Percentiles rank a stretch among this genome's conserved stretches.
Conservation (phyloP, 2,329 filamentous ascomycete species). For the Ceratocystis ficicola region DNA sequence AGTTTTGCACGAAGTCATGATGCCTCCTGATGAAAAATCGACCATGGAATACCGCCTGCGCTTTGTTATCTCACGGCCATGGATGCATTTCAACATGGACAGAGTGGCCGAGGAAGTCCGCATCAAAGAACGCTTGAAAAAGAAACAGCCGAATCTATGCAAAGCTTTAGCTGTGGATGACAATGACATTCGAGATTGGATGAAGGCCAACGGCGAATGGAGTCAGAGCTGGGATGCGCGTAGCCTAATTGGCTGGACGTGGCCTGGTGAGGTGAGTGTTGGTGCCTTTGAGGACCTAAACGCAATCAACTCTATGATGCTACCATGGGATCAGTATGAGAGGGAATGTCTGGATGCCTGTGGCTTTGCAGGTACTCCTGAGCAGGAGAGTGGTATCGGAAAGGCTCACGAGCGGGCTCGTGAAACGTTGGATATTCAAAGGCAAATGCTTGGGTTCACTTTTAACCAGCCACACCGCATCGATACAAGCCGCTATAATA, state of each 20-base stretch:
- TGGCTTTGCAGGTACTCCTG: background rate
- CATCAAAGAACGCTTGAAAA: background rate
- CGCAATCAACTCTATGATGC: background rate
- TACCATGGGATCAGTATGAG: slow-evolving; percentile 15
- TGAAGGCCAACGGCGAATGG: slow-evolving; percentile 15
- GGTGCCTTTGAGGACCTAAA: background rate
- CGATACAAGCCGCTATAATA: no score
- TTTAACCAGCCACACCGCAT: slow-evolving; percentile 1
- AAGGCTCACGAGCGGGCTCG: background rate
- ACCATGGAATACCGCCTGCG: background rate
- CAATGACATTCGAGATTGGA: background rate
- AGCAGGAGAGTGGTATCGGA: background rate
- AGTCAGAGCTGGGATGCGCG: background rate
- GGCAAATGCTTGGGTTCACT: background rate
- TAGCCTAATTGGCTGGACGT: slow-evolving; percentile 18
- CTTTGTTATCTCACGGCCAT: slow-evolving; percentile 16
- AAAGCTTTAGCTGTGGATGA: background rate
- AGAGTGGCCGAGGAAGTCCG: slow-evolving; percentile 10
- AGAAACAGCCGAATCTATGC: slow-evolving; percentile 1
- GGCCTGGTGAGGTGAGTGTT: slow-evolving; percentile 15
- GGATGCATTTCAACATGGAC: slow-evolving; percentile 19
- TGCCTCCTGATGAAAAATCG: background rate
- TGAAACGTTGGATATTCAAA: background rate
- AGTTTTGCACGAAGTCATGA: background rate
- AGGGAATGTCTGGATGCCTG: background rate